Conservation (phyloP, 2,329 filamentous ascomycete species). For the Cladophialophora yegresii region DNA sequence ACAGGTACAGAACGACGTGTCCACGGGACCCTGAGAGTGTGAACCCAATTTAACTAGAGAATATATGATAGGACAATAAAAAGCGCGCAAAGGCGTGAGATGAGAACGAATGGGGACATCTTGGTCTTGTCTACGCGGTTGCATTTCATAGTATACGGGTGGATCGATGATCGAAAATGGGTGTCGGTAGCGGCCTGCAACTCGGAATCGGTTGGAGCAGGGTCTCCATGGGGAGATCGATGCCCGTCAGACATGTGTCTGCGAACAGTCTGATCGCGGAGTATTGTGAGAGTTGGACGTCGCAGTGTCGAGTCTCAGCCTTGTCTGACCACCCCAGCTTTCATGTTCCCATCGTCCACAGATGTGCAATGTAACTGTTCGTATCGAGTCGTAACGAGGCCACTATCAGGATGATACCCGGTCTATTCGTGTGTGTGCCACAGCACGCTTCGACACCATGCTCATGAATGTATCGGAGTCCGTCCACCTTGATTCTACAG, state of each 20-base stretch:
- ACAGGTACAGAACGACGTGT: background rate
- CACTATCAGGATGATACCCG: background rate
- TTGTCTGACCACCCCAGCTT: background rate
- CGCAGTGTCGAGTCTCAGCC: background rate
- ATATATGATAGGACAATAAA: conserved; percentile 4
- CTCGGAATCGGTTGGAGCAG: background rate
- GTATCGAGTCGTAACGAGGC: background rate
- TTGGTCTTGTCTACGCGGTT: background rate
- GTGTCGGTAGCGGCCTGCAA: background rate
- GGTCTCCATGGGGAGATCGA: background rate
- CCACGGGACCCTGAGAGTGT: background rate
- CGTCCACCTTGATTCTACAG: background rate
- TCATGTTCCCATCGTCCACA: background rate
- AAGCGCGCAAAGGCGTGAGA: conserved; percentile 3
- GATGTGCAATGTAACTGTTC: conserved; percentile 2
- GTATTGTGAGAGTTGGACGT: too few relatives aligned
- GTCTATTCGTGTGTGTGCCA: background rate
- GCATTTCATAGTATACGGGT: background rate
- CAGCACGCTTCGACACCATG: background rate
- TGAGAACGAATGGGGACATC: background rate
- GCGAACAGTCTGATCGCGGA: background rate
- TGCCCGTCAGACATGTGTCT: background rate
- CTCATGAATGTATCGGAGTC: background rate
- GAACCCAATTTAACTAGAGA: background rate
- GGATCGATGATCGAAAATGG: background rate